phyloP scores from a whole-genome alignment of 2,329 filamentous ascomycete genomes.

The Fusarium goolgardi region DNA sequence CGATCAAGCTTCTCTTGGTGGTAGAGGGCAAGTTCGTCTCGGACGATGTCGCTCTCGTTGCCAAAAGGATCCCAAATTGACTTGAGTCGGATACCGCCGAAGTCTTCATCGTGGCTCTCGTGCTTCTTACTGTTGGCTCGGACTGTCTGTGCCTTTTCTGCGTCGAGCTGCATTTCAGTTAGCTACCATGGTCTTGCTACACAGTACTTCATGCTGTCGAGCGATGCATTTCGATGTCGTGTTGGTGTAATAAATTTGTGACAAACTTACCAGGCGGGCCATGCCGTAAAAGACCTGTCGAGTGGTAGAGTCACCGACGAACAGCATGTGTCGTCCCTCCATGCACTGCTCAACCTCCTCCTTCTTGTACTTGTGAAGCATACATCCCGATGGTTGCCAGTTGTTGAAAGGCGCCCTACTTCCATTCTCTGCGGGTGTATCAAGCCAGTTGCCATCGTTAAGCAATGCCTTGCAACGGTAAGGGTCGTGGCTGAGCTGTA shows the following conservation, averaged over 20 bases:
- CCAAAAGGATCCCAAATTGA: slow-evolving; percentile 72
- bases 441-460: slow-evolving; percentile 62
- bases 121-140: slow-evolving; percentile 33
- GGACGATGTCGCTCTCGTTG: slow-evolving; percentile 30
- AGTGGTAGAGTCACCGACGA: slow-evolving; percentile 69
- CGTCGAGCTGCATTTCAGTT: slow-evolving; percentile 34
- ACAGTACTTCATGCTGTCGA: neutral
- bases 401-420: slow-evolving; percentile 53
- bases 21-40: slow-evolving; percentile 40
- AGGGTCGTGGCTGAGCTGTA: slow-evolving; percentile 54
- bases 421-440: slow-evolving; percentile 48
- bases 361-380: slow-evolving; percentile 65
- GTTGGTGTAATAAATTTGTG: neutral
- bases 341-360: slow-evolving; percentile 65
- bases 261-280: slow-evolving; percentile 44
- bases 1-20: slow-evolving; percentile 30
- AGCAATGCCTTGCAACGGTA: slow-evolving; percentile 65
- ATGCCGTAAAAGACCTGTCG: slow-evolving; percentile 70
- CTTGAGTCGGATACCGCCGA: slow-evolving; percentile 33
- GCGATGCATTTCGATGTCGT: neutral
- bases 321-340: slow-evolving; percentile 61
- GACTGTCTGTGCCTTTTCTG: slow-evolving; percentile 30
- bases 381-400: slow-evolving; percentile 71
- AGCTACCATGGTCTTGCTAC: neutral
- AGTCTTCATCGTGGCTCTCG: slow-evolving; percentile 36